Base-by-base conservation (phyloP, 176 grass and related monocot genomes). In the Tillandsia fasciculata region DNA sequence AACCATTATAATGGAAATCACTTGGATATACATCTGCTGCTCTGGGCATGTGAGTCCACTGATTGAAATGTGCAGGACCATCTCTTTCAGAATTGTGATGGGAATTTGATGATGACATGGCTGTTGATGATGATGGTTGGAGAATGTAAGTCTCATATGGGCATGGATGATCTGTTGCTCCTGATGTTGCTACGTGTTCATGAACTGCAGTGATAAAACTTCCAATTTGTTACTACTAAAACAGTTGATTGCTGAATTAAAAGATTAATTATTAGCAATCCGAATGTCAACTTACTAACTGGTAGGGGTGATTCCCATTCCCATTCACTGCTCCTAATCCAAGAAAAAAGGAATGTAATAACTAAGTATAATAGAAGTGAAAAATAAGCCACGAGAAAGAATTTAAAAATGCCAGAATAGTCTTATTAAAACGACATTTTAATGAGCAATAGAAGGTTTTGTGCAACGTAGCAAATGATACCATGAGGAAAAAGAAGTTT, bases 231-330 rank as follows among this genome's bases (percentile, higher is more conserved):
- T 9, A 50, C 10, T 49, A 15, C 50, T 66, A 4, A 47, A 22
- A 66, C 50, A 23, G 10, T 61, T 0, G 14, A 66, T 11, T 47
- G 49, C 49, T 22, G 52, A 28, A 56, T 56, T 12, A 51, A 9
- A 15, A 8, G 26, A 50, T 48, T 64, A 74, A 11, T 50, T 10
- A 65, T 75, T 42, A 42, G 33, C 13, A n/a, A 26, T 59, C 26
- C 6, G 76, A 68, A 63, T 77, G 69, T 73, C 28, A 67, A 91
- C 88, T 91, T 85, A 91, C 88, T 73, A 77, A 87, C 53, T 74
- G 76, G 81, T 67, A 84, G 82, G 74, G 88, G 82, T 74, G 88
- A 84, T 77, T 91, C 88, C 66, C 81, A 81, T 79, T 91, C 88
- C 84, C 88, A 87, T 75, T 15, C 15, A 68, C 4, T 42, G 33